These are phyloP conservation scores for Friedmanniomyces simplex DNA, from an alignment of 495 filamentous ascomycete genomes.

Conservation along the genomic window DNA sequence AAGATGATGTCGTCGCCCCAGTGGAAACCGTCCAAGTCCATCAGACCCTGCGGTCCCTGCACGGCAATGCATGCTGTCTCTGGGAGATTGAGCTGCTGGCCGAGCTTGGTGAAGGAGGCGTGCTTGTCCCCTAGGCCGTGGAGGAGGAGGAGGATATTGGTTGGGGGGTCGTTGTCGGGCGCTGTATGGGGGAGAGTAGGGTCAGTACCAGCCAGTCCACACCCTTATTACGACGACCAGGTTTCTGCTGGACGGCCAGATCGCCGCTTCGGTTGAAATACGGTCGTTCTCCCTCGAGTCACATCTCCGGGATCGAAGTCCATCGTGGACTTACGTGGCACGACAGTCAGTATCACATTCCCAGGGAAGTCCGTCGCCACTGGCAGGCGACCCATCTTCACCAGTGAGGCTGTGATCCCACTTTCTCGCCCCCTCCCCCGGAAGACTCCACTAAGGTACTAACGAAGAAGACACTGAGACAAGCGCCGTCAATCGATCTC, in stretches of 20 bases:
- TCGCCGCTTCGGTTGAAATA: neutral
- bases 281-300: too few relatives aligned
- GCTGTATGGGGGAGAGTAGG: conserved; percentile 17
- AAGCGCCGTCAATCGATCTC: too few relatives aligned
- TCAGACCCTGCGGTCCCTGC: conserved; percentile 59
- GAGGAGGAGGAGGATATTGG: conserved; percentile 74
- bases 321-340: conserved; percentile 15
- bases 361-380: conserved; percentile 42
- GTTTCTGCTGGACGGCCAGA: neutral
- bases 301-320: neutral
- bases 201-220: too few relatives aligned
- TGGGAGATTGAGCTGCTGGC: conserved; percentile 61
- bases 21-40: conserved; percentile 68
- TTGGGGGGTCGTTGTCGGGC: conserved; percentile 32
- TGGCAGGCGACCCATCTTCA: conserved; percentile 29
- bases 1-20: conserved; percentile 87
- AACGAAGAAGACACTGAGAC: too few relatives aligned
- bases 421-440: neutral
- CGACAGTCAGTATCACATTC: conserved; percentile 12
- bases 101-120: conserved; percentile 59
- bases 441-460: too few relatives aligned
- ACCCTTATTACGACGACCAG: too few relatives aligned
- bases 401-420: conserved; percentile 2
- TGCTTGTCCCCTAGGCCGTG: conserved; percentile 83
- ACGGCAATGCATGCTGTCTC: conserved; percentile 70